Conservation (phyloP, 2,329 filamentous ascomycete species). For the Lomentospora prolificans region DNA sequence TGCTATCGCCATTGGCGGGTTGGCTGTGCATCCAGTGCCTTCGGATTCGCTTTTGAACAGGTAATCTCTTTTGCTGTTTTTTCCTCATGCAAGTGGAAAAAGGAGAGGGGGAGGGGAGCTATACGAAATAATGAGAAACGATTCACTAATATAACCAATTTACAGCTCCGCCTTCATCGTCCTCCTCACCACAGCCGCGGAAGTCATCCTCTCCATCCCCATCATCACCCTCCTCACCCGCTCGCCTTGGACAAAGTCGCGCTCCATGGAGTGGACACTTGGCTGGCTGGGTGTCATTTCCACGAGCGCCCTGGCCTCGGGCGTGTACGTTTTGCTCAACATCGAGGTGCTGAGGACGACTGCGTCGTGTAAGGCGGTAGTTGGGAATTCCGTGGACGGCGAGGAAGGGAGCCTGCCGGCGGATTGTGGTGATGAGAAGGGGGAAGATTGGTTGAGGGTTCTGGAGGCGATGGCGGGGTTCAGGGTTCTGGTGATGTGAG, state of each 20-base stretch:
- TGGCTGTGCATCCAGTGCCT: neutral
- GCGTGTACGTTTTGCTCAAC: neutral
- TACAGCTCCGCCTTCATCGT: conserved; percentile 2
- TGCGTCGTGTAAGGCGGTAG: neutral
- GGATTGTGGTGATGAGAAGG: neutral
- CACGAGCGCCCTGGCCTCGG: neutral
- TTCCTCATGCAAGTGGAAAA: neutral
- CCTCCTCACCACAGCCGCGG: neutral
- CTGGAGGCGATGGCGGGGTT: neutral
- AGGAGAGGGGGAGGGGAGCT: neutral
- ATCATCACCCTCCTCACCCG: neutral
- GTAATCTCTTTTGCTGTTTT: neutral
- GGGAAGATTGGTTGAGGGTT: neutral
- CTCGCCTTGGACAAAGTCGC: neutral
- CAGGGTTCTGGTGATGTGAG: neutral
- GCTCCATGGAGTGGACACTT: neutral
- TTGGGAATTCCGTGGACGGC: neutral
- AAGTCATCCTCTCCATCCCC: neutral
- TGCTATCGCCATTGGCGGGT: neutral
- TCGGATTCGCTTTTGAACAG: neutral
- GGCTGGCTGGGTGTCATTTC: neutral
- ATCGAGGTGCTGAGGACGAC: neutral
- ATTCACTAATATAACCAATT: neutral
- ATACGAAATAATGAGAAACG: neutral
- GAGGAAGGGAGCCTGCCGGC: neutral